Percentiles rank a stretch among this genome's conserved stretches.
These are phyloP conservation scores for Rubus parviflorus DNA, from an alignment of 306 rosid species.

Conservation along the genomic window DNA sequence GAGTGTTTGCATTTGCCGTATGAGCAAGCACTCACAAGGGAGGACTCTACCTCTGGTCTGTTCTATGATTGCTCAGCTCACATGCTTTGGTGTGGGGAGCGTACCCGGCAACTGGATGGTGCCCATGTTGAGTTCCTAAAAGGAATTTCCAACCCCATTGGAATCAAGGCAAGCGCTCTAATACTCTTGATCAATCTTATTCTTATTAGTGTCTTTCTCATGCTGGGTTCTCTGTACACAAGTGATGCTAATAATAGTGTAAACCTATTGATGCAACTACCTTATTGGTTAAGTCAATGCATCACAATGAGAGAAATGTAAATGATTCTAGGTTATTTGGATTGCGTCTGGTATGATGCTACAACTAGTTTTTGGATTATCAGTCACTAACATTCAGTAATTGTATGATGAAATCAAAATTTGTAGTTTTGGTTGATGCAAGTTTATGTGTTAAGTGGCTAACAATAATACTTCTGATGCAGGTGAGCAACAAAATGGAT, in stretches of 20 bases:
- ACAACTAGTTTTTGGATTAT: not conserved
- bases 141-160: conserved; percentile 75
- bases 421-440: not conserved
- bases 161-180: conserved; percentile 49
- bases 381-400: not conserved
- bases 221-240: not conserved
- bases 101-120: conserved; percentile 77
- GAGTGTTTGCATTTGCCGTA: conserved; percentile 75
- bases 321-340: not conserved
- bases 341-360: no score
- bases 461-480: conserved; percentile 22
- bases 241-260: not conserved
- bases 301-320: not conserved
- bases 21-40: conserved; percentile 67
- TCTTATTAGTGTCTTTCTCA: not conserved
- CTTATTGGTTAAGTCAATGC: not conserved
- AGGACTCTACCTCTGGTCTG: conserved; percentile 70
- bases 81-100: conserved; percentile 82
- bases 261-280: not conserved
- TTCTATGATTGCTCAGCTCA: conserved; percentile 82
- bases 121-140: conserved; percentile 74
- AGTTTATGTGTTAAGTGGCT: not conserved
- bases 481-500: conserved; percentile 85
- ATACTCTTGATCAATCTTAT: not conserved
- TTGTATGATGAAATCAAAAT: not conserved